These are phyloP conservation scores for Aureobasidium sp. DNA, from an alignment of 2,329 filamentous ascomycete genomes.

Conservation along the genomic window DNA sequence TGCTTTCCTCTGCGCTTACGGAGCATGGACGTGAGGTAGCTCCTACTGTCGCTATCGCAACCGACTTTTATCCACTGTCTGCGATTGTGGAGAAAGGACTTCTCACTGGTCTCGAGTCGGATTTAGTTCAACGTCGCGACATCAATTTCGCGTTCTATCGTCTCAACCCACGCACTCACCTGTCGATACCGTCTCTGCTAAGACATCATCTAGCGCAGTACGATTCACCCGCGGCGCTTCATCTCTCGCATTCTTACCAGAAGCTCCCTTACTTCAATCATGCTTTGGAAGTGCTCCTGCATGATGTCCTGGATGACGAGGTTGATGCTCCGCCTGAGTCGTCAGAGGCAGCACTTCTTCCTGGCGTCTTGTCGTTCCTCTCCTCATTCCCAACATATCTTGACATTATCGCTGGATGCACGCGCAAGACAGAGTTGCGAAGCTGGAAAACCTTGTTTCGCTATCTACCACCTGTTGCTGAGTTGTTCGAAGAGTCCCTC, in stretches of 20 bases:
- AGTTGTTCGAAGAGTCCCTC: slow-evolving; percentile 88
- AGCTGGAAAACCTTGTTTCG: slow-evolving; percentile 92
- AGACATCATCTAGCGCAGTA: slow-evolving; percentile 68
- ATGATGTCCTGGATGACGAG: slow-evolving; percentile 89
- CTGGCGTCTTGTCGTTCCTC: slow-evolving; percentile 45
- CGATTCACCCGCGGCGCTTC: slow-evolving; percentile 71
- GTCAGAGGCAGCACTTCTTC: slow-evolving; percentile 41
- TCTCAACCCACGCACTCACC: slow-evolving; percentile 82
- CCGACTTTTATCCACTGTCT: slow-evolving; percentile 95
- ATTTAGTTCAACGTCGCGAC: slow-evolving; percentile 87
- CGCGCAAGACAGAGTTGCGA: slow-evolving; percentile 88
- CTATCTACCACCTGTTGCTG: slow-evolving; percentile 80
- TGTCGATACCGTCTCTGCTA: slow-evolving; percentile 84
- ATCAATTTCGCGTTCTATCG: slow-evolving; percentile 84
- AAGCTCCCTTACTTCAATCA: slow-evolving; percentile 87
- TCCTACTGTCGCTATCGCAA: slow-evolving; percentile 63
- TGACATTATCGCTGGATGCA: slow-evolving; percentile 93
- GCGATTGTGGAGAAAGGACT: slow-evolving; percentile 83
- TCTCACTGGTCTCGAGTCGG: slow-evolving; percentile 81
- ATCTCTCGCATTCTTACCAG: slow-evolving; percentile 76
- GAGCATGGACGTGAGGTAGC: slow-evolving; percentile 63
- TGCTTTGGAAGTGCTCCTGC: slow-evolving; percentile 81
- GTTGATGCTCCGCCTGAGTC: slow-evolving; percentile 56
- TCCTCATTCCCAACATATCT: slow-evolving; percentile 66
- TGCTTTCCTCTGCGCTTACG: slow-evolving; percentile 61